Base-by-base conservation (phyloP, 2,329 filamentous ascomycete genomes). In the Diplodia sapinea region DNA sequence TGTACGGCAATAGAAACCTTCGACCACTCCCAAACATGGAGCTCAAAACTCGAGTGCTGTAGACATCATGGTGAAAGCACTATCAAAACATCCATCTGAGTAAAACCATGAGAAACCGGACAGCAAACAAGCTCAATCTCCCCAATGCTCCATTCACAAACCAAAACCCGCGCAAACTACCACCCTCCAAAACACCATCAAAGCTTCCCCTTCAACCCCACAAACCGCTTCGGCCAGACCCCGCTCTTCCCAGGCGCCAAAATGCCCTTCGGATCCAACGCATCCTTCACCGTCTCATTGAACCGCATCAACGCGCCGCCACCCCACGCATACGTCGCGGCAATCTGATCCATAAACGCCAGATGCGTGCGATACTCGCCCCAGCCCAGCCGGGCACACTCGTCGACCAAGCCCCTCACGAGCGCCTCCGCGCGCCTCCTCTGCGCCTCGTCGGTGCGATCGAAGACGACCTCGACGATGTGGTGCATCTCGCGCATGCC, bases 341-440 rank as follows among this genome's bases (percentile, higher is more conserved):
- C 79, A n/a, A 84, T 79, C 72, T 84, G 81, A 66, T 84, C 82
- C 76, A 82, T 82, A 29, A 83, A 72, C 5, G 79, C 77, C 56
- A 84, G 70, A 69, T 84, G 82, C 0, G 82, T 83, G 23, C 82
- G 75, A 70, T 84, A 84, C 70, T 83, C 81, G 57, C 80, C 80
- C 68, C 79, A 82, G 2, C 80, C 80, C 9, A 77, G 71, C 12
- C 70, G 74, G 1, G 80, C 80, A 12, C 78, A 79, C 68, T 83
- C 79, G 9, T 78, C 76, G 26, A 77, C 76, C 67, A 76, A 73
- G 40, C 74, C 74, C 31, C 72, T 71, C 50, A 76, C 74, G 11
- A 73, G 75, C 57, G 71, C 72, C 54, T 71, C 73, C 54, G 72
- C 75, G 66, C 43, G 67, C 50, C 57, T 68, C 59, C 73, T 72